Evolutionary conservation across 2,329 filamentous ascomycete species (phyloP), one percentile per base, ranked within the genome.

Genomic region (Emergomyces africanus): DNA sequence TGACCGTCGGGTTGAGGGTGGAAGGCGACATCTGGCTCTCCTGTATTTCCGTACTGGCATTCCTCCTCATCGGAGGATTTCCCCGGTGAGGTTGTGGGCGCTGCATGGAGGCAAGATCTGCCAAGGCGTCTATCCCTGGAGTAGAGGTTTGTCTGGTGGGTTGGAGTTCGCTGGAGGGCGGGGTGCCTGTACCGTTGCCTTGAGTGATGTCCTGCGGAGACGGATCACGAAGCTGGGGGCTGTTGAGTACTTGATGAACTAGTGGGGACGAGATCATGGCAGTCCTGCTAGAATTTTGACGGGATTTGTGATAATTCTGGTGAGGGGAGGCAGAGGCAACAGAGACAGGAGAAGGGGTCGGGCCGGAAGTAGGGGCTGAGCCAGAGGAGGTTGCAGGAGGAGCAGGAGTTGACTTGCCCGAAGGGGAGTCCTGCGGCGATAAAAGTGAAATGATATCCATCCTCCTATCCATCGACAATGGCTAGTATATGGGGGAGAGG

Each of bases 361-460:
- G 64, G 3, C 67, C 61, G 57, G 68, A 64, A 57, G 64, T 65
- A 44, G 65, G 59, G 25, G 65, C 63, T 39, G 69, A 33, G 46
- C 20, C 46, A 46, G 46, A 50, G 28, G 46, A 30, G 28, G 28
- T 5, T 5, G 48, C 1, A 14, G 48, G 25, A n/a, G 50, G 30
- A 46, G 42, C 50, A 23, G 66, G 66, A 35, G 70, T 69, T 15
- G 72, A 69, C 61, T 67, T 71, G 61, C 69, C 66, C 42, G 71
- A 68, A 54, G 74, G 70, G 18, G 74, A 71, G 60, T 76, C 74
- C 65, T 71, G 68, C 57, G 74, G 74, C 58, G 75, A 77, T 61
- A 77, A 72, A 41, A 77, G 71, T 28, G 72, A 75, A 65, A 72
- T 77, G 66, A 77, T 77, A 63, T 77, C 75, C 75, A 77, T 77